Percentiles rank a stretch among this genome's conserved stretches.
phyloP scores from a whole-genome alignment of 2,329 filamentous ascomycete species.

The Lasiodiplodia sp. region DNA sequence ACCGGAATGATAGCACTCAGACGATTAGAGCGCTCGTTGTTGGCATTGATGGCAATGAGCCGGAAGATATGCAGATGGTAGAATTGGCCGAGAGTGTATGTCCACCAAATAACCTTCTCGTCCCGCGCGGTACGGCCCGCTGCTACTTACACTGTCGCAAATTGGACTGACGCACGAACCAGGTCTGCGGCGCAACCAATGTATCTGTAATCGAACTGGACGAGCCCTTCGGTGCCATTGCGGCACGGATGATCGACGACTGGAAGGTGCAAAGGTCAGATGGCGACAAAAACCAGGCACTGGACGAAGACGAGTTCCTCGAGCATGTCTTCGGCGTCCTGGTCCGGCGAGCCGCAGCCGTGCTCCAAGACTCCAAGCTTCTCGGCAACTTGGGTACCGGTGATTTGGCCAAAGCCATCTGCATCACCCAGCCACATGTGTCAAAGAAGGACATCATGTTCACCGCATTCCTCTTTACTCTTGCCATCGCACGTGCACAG shows the following conservation, averaged over 20 bases:
- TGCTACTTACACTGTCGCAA: neutral
- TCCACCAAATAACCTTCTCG: neutral
- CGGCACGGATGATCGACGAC: neutral
- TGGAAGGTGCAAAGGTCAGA: neutral
- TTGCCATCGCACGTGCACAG: conserved; percentile 44
- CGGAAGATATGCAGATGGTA: conserved; percentile 42
- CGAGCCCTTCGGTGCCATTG: conserved; percentile 36
- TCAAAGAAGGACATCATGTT: conserved; percentile 53
- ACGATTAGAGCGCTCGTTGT: conserved; percentile 36
- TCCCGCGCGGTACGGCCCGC: neutral
- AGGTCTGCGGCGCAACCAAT: neutral
- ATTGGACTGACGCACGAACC: neutral
- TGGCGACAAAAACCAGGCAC: neutral
- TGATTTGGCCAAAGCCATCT: conserved; percentile 36
- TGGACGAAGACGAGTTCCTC: conserved; percentile 32
- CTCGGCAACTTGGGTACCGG: neutral
- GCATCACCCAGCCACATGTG: conserved; percentile 47
- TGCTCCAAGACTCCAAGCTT: neutral
- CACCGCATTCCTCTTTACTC: conserved; percentile 45
- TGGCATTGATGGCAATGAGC: conserved; percentile 42
- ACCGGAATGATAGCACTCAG: conserved; percentile 37
- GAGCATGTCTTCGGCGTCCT: conserved; percentile 37
- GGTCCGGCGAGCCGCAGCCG: conserved; percentile 28
- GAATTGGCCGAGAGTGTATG: conserved; percentile 39
- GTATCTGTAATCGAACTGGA: conserved; percentile 34